These are phyloP conservation scores for Populus hybrid DNA, from an alignment of 441 rosid species.

Conservation along the genomic window DNA sequence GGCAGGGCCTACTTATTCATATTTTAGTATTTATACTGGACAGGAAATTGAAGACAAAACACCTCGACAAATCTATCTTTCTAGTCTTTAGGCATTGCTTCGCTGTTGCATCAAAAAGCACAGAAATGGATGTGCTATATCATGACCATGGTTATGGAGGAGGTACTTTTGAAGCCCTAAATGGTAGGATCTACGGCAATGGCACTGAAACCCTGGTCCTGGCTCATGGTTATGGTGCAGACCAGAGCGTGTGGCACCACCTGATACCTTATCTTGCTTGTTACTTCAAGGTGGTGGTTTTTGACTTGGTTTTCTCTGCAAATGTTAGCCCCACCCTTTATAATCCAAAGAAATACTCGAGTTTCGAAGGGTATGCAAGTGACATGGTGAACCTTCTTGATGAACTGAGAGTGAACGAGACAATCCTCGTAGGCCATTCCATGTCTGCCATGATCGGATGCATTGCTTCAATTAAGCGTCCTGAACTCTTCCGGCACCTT, in stretches of 20 bases:
- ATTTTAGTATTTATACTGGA: background rate
- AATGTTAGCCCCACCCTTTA: slow-evolving; percentile 23
- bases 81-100: background rate
- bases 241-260: slow-evolving; percentile 34
- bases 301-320: slow-evolving; percentile 36
- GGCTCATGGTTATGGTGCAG: slow-evolving; percentile 36
- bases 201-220: slow-evolving; percentile 39
- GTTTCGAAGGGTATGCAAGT: slow-evolving; percentile 25
- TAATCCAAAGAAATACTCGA: slow-evolving; percentile 22
- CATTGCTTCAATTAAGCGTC: slow-evolving; percentile 32
- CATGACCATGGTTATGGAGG: background rate
- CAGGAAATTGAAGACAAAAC: background rate
- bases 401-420: slow-evolving; percentile 17
- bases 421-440: slow-evolving; percentile 40
- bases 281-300: slow-evolving; percentile 39
- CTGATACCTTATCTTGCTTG: slow-evolving; percentile 31
- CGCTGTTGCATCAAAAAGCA: background rate
- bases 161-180: slow-evolving; percentile 28
- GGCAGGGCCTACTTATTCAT: background rate
- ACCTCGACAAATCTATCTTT: background rate
- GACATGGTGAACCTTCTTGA: slow-evolving; percentile 38
- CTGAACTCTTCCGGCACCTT: slow-evolving; percentile 35
- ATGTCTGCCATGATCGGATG: slow-evolving; percentile 46
- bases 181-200: slow-evolving; percentile 31
- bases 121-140: slow-evolving; percentile 11